Evolutionary conservation across 106 monocot species (phyloP).

Genomic region (Acanthochlamys bracteata): DNA sequence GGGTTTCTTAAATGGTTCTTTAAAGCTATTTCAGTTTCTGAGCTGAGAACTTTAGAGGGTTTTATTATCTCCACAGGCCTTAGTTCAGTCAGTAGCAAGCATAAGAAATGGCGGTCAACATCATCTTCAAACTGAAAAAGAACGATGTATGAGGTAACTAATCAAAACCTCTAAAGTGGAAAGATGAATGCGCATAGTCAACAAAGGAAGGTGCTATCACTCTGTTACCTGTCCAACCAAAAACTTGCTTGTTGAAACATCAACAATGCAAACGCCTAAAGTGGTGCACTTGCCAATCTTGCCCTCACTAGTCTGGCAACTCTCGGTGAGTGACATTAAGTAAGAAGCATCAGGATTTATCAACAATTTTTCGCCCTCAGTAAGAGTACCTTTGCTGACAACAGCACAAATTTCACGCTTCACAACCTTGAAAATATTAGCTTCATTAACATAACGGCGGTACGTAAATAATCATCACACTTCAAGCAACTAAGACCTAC

Average conservation of each 20-base stretch:
- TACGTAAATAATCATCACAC: too few relatives aligned
- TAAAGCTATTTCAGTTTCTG: conserved; percentile 72
- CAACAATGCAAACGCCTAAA: conserved; percentile 80
- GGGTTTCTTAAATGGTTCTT: conserved; percentile 74
- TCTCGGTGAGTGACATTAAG: conserved; percentile 77
- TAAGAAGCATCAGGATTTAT: conserved; percentile 74
- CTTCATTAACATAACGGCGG: too few relatives aligned
- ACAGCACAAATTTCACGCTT: conserved; percentile 98
- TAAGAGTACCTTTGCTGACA: conserved; percentile 87
- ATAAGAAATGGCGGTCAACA: conserved; percentile 56
- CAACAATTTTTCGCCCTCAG: conserved; percentile 65
- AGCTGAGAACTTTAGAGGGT: conserved; percentile 60
- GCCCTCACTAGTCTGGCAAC: conserved; percentile 18
- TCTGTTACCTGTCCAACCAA: conserved; percentile 72
- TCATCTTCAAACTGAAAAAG: conserved; percentile 77
- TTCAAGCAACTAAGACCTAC: too few relatives aligned
- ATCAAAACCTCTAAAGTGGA: too few relatives aligned
- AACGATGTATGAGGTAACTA: too few relatives aligned
- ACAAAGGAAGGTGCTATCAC: too few relatives aligned
- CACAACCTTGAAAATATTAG: conserved; percentile 60
- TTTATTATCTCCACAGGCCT: conserved; percentile 93
- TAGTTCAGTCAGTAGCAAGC: conserved; percentile 76
- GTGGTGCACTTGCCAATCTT: conserved; percentile 19
- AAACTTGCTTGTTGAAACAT: conserved; percentile 94
- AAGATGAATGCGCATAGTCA: background rate